Evolutionary conservation across 331 rosid species (phyloP), one percentile per base, ranked within the genome.

Genomic region (Arachis monticola): DNA sequence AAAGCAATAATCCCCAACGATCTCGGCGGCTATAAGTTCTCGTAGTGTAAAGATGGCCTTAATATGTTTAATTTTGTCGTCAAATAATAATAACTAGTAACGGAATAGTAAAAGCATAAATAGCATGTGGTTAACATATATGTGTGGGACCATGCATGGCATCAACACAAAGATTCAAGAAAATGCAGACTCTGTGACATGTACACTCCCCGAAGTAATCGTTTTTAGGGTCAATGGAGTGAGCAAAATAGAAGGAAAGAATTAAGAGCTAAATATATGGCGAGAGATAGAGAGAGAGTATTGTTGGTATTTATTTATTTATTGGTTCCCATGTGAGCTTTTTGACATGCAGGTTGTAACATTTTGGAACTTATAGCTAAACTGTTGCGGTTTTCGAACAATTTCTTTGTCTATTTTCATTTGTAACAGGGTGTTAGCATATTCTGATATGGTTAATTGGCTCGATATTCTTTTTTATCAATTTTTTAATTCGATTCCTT

Each of bases 21-120:
- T 66, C 12, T 52, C 46, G 10, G 17, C 81, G 83, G 87, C 76
- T 70, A 51, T 12, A 55, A 75, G 44, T 44, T 61, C 10, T 13
- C 51, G n/a, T 1, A 46, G 30, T 51, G 38, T 13, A 74, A 78
- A 69, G 77, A 78, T 38, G 64, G 6, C 47, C 66, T 42, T 14
- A 40, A 69, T 27, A 69, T 8, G 64, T 30, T 17, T 38, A 38
- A 2, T 12, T 61, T 60, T 69, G 68, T 69, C 7, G 73, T 73
- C 17, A 38, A 38, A 38, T 38, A 38, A 38, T 38, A 38, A 38
- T 38, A 38, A 38, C 41, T 38, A 38, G 5, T 4, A 38, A 38
- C 41, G 4, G 63, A 40, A 57, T 57, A 59, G 10, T 64, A 46
- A 42, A n/a, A 51, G 10, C 27, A 17, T 65, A 38, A 38, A 38